phyloP scores from a whole-genome alignment of 2,329 filamentous ascomycete species.

The Monilinia vaccinii-corymbosi region DNA sequence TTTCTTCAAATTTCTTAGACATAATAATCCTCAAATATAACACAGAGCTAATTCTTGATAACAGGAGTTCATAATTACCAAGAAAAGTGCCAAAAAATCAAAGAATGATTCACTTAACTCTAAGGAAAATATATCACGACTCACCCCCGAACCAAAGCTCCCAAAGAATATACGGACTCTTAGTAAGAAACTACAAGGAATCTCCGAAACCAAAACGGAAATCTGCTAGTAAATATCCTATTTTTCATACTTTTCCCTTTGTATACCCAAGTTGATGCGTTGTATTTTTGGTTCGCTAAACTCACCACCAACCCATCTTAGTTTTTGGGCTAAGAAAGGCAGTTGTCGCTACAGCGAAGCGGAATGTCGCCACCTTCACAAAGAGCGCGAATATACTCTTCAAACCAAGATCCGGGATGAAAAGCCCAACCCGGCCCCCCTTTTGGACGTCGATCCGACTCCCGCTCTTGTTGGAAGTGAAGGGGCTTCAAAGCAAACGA shows the following conservation, averaged over 20 bases:
- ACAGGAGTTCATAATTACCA: not conserved
- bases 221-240: slow-evolving; percentile 19
- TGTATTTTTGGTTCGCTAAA: not conserved
- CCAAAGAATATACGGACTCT: not conserved
- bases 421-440: slow-evolving; percentile 15
- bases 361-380: slow-evolving; percentile 24
- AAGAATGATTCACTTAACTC: not conserved
- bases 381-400: not conserved
- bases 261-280: not conserved
- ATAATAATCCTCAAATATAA: not conserved
- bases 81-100: not conserved
- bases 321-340: slow-evolving; percentile 16
- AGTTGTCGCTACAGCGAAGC: slow-evolving; percentile 22
- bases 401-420: slow-evolving; percentile 17
- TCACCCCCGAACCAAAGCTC: slow-evolving; percentile 7
- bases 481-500: not conserved
- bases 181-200: not conserved
- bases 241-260: too few relatives aligned
- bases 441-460: not conserved
- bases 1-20: not conserved
- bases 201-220: slow-evolving; percentile 15
- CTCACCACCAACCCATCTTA: not conserved
- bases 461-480: not conserved
- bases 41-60: not conserved
- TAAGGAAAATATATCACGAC: not conserved